A percentile compares a stretch with the other conserved stretches of the same genome.
phyloP scores from a whole-genome alignment of 257 asterid species.

The Coffea canephora region DNA sequence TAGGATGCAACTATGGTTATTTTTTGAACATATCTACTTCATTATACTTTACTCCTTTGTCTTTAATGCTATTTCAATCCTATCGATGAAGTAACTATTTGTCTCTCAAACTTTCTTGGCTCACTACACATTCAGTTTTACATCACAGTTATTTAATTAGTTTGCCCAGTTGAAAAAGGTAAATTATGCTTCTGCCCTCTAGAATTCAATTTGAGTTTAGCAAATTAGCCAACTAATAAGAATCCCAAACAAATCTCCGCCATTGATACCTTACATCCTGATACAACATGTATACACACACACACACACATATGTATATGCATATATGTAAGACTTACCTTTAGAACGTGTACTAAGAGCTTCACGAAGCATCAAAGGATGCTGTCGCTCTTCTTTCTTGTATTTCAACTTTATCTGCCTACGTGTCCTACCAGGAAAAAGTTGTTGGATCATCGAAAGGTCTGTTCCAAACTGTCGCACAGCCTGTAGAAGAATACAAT shows the following conservation, averaged over 20 bases:
- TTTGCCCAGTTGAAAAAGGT: background rate
- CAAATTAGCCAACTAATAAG: background rate
- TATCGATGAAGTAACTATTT: background rate
- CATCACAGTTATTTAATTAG: background rate
- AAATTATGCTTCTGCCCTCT: background rate
- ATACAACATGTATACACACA: background rate
- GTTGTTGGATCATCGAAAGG: conserved; percentile 80
- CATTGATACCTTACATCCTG: background rate
- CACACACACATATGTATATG: background rate
- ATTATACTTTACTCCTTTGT: background rate
- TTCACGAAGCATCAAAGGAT: conserved; percentile 71
- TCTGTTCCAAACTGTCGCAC: conserved; percentile 83
- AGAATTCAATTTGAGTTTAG: background rate
- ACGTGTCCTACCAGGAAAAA: conserved; percentile 74
- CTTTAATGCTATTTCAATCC: background rate
- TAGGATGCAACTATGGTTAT: background rate
- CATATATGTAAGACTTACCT: conserved; percentile 33
- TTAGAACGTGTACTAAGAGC: conserved; percentile 65
- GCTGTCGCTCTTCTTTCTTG: conserved; percentile 79
- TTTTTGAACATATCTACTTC: background rate
- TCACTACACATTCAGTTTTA: background rate
- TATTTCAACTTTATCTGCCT: conserved; percentile 65
- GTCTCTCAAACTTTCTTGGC: background rate
- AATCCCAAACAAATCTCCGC: background rate
- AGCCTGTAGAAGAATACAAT: conserved; percentile 41